Evolutionary conservation across 1,139 yeast species (phyloP), one percentile per base, ranked within the genome.

Genomic region (Blastobotrys elegans): DNA sequence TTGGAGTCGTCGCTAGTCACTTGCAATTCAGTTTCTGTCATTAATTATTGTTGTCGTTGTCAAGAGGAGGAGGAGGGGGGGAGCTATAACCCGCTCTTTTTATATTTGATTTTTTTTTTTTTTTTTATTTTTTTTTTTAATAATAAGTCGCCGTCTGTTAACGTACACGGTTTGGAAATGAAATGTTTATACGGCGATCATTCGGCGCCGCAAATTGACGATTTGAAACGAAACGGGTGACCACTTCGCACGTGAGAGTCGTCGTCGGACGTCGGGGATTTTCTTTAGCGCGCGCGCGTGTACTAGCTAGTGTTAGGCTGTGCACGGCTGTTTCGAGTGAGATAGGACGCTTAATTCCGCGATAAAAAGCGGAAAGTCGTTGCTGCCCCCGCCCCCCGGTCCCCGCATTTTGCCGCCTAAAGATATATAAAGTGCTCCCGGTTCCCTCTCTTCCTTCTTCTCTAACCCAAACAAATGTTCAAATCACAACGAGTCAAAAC

Each of bases 1-100:
- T 61, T 57, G 21, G 55, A 49, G 22, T 53, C 52, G 49, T 63
- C 66, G 27, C 31, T 30, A 21, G 49, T 16, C 18, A 36, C 46
- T 40, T 38, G 41, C 33, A 37, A 35, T 36, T 5, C 31, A 13
- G 17, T n/a, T 21, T 21, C 18, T n/a, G 29, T 46, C 41, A 30
- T 22, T 41, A 3, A 20, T 21, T 29, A n/a, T 37, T 17, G 14
- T 14, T 20, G 37, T 20, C 13, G 11, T 10, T 16, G 14, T 24
- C 11, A 22, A 31, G 18, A 16, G 21, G 32, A n/a, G 21, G 21
- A 41, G 22, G 20, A 41, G 17, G 13, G 8, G 14, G n/a, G 20
- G 35, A 4, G 27, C 27, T 6, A 24, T 10, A 24, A 24, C 8
- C 27, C 27, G 27, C 8, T n/a, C n/a, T 30, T n/a, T 13, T 11